Conservation (phyloP, 208 protist species). For the Acanthamoeba lenticulata region DNA sequence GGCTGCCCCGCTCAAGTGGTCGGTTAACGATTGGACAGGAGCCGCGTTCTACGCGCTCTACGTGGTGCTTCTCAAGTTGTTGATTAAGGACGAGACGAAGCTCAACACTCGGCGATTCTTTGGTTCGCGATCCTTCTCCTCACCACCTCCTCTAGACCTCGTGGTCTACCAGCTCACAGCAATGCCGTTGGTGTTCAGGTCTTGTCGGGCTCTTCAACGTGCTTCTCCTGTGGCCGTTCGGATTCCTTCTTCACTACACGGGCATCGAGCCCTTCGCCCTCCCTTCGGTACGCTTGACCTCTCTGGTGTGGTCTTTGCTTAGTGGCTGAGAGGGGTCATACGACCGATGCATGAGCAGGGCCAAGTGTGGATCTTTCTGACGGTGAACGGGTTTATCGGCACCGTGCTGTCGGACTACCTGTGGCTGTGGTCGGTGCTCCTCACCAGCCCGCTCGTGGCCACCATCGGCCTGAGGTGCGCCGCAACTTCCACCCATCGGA, state of each 20-base stretch:
- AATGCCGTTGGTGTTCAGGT: not conserved
- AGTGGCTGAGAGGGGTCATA: too few species aligned
- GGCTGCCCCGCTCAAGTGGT: not conserved
- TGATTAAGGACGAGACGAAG: conserved; percentile 59
- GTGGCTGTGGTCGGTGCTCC: conserved; percentile 71
- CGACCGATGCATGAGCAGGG: not conserved
- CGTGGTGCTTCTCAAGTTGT: conserved; percentile 60
- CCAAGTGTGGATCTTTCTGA: conserved; percentile 40
- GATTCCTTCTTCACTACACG: conserved; percentile 43
- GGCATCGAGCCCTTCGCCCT: conserved; percentile 46
- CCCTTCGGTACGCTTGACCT: not conserved
- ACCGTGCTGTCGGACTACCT: conserved; percentile 72
- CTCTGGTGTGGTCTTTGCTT: not conserved
- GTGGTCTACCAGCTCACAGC: too few species aligned
- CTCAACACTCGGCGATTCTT: conserved; percentile 67
- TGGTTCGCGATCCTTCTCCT: not conserved
- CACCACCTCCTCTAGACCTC: not conserved
- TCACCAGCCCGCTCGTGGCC: conserved; percentile 71
- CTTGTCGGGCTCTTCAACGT: conserved; percentile 67
- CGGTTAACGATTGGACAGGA: too few species aligned
- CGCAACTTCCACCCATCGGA: not conserved
- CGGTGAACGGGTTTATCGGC: conserved; percentile 70
- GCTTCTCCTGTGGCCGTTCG: conserved; percentile 65
- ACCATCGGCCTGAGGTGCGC: conserved; percentile 66
- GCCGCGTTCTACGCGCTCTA: conserved; percentile 65